Base-by-base conservation (phyloP, 768 basidiomycete species). In the Amanita rubescens region DNA sequence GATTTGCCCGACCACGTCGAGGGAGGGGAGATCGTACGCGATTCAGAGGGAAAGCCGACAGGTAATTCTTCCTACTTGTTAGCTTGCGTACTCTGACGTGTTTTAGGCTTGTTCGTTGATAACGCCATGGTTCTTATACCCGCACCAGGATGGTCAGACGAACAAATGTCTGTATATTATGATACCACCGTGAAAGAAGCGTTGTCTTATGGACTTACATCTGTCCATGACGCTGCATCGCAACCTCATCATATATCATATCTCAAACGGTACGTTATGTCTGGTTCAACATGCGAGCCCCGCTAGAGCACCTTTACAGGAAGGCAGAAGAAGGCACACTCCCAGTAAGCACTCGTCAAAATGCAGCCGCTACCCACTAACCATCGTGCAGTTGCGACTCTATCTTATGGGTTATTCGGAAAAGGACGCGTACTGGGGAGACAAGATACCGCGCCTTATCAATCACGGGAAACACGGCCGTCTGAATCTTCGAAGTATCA, bases 111-210 rank as follows among this genome's bases (percentile, higher is more conserved):
- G 17, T 85, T 94, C 56, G 71, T 95, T 27, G 95, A 98, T 67
- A 90, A 90, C 30, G 95, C 94, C 0, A 91, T 93, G 81, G 61
- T 65, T 12, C 76, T 94, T 32, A 77, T 96, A 15, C 81, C 78
- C 1, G 69, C 71, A 10, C 94, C 92, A 0, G 62, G 74, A 1
- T 83, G 82, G 75, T 77, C 79, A 0, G 73, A 82, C 24, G 74
- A 81, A 49, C 77, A 84, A 60, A 71, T 76, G 57, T 67, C 75
- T n/a, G 62, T 64, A 5, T 89, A 79, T 62, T 85, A 88, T 53
- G 69, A 81, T n/a, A 70, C 73, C 11, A 76, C 90, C 0, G 73
- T 87, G 39, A 66, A 69, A 24, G 83, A 90, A 59, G 91, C 86
- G 0, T 70, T 93, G n/a, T 73, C 77, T 2, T 78, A 81, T 52